These are phyloP conservation scores for Russula virescens DNA, from an alignment of 768 basidiomycete species.

Conservation along the genomic window DNA sequence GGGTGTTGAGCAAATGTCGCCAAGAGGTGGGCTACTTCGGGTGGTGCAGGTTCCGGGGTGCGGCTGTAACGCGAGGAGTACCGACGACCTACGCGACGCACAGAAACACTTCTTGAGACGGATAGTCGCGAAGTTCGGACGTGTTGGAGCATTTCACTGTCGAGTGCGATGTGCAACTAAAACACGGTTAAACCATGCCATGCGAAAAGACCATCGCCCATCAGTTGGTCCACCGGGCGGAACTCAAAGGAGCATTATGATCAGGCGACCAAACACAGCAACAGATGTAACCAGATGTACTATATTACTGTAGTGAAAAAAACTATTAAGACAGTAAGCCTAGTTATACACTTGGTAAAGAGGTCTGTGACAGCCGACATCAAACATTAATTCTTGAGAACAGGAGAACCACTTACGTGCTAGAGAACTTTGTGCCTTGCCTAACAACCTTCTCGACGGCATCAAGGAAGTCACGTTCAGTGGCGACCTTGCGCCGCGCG, in stretches of 20 bases:
- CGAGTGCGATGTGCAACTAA: not conserved
- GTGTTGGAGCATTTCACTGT: constrained; percentile 7
- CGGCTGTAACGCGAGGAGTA: constrained; percentile 25
- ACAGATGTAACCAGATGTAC: constrained; percentile 1
- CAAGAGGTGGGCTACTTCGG: constrained; percentile 53
- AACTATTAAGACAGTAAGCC: constrained; percentile 25
- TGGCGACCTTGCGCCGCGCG: constrained; percentile 91
- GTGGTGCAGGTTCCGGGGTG: constrained; percentile 45
- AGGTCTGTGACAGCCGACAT: constrained; percentile 44
- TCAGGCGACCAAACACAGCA: not conserved
- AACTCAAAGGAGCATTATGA: constrained; percentile 1
- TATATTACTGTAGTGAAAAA: not conserved
- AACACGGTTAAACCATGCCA: not conserved
- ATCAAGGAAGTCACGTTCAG: constrained; percentile 95
- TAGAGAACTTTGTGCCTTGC: constrained; percentile 97
- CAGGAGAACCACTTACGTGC: constrained; percentile 63
- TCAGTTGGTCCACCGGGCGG: not conserved
- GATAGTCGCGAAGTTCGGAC: not conserved
- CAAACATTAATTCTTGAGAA: not conserved
- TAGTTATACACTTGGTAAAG: constrained; percentile 94
- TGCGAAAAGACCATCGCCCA: too few species aligned
- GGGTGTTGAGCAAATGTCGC: constrained; percentile 56
- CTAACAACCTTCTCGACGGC: constrained; percentile 98
- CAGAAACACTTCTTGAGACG: not conserved
- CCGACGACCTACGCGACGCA: not conserved